Conservation (phyloP, 352 stramenopile genomes). For the Phytophthora constricta region DNA sequence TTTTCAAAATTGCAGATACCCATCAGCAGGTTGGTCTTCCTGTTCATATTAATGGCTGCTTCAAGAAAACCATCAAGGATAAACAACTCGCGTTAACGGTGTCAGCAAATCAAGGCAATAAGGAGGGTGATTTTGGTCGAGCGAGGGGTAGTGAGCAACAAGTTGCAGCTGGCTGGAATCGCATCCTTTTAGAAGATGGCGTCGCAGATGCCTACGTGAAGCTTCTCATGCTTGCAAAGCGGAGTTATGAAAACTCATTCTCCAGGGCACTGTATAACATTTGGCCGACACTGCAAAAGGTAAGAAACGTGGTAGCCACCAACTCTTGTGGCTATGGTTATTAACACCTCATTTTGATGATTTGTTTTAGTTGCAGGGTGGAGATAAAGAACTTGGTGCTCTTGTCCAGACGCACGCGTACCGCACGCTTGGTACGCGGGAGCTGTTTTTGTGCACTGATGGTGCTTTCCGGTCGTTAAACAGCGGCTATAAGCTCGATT, state of each 20-base stretch:
- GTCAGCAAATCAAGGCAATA: conserved; percentile 17
- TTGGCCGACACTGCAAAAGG: conserved; percentile 58
- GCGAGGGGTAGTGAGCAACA: conserved; percentile 56
- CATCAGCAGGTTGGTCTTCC: conserved; percentile 57
- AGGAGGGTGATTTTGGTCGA: conserved; percentile 16
- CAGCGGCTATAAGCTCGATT: conserved; percentile 69
- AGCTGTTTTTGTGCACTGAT: conserved; percentile 77
- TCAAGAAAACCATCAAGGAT: conserved; percentile 69
- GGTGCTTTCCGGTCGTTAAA: conserved; percentile 59
- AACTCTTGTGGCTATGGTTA: too few relatives aligned
- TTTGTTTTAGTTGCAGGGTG: conserved; percentile 9
- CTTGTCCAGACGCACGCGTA: conserved; percentile 59
- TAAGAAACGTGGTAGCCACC: conserved; percentile 15
- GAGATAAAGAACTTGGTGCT: conserved; percentile 40
- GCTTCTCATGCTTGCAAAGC: conserved; percentile 62
- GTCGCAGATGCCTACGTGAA: conserved; percentile 68
- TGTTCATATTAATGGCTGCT: conserved; percentile 79
- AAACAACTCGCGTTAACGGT: conserved; percentile 42
- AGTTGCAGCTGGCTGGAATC: conserved; percentile 73
- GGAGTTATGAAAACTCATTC: conserved; percentile 40
- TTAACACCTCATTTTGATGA: too few relatives aligned
- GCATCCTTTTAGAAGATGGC: conserved; percentile 72
- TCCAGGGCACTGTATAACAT: conserved; percentile 68
- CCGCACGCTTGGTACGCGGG: conserved; percentile 45
- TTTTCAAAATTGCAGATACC: conserved; percentile 70